Base-by-base conservation (phyloP, 345 rosid genomes). In the Atalantia buxifolia region DNA sequence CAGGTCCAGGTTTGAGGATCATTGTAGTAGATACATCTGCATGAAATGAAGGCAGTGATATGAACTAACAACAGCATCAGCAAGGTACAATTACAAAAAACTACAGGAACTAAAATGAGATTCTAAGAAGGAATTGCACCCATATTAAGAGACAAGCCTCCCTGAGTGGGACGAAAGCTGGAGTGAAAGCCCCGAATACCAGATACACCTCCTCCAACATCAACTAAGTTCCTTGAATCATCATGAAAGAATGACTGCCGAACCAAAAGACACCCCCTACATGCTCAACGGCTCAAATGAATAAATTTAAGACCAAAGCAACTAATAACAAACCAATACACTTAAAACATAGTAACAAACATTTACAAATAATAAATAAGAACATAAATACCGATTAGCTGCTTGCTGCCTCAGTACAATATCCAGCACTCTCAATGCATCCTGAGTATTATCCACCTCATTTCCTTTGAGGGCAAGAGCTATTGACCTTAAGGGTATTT, bases 231-330 rank as follows among this genome's bases (percentile, higher is more conserved):
- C 76, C 76, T 70, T 45, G 87, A 81, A 72, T 89, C 88, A 66
- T 87, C 84, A 56, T 82, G 87, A 82, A 95, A 95, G 85, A 91
- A 95, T 30, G 98, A 90, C 76, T 93, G 98, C 76, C 92, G 87
- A 31, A 95, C 97, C 86, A 94, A 79, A 82, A 92, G 93, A 81
- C 97, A 94, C 42, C 93, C 96, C 85, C 98, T 93, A 73, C 18
- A 4, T 13, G 18, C 50, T 18, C 50, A 45, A 45, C 61, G 77
- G 50, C 66, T 62, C 63, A 65, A 8, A 59, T 76, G 61, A 84
- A 66, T 56, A 45, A 83, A 74, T 62, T 63, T 62, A 72, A 53
- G 55, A 40, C 2, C 69, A 55, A 66, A 71, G 69, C 59, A 81
- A 19, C 3, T 53, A 53, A 53, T 22, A 53, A 53, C 21, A 53